A percentile compares a stretch with the other conserved stretches of the same genome.
Conservation (phyloP, 768 basidiomycete species). For the Boletus reticulatus region DNA sequence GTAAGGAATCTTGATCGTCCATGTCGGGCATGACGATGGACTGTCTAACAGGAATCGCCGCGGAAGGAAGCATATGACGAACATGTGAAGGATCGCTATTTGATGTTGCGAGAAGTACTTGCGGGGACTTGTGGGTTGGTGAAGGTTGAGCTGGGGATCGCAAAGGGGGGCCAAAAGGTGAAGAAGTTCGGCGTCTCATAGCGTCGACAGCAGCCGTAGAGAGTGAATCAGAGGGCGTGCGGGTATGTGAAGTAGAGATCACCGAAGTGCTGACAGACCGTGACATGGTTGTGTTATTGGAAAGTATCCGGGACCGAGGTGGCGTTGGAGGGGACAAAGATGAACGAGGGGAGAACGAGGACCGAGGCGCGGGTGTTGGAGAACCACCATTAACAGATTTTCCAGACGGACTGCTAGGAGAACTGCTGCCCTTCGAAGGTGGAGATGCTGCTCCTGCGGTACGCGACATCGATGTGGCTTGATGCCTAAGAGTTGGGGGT, state of each 20-base stretch:
- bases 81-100: slow-evolving; percentile 24
- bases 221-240: slow-evolving; percentile 43
- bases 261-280: slow-evolving; percentile 44
- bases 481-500: slow-evolving; percentile 77
- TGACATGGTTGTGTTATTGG: slow-evolving; percentile 34
- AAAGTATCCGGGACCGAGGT: slow-evolving; percentile 42
- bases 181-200: slow-evolving; percentile 46
- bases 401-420: slow-evolving; percentile 43
- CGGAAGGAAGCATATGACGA: slow-evolving; percentile 11
- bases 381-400: slow-evolving; percentile 41
- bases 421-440: slow-evolving; percentile 36
- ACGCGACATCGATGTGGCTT: slow-evolving; percentile 72
- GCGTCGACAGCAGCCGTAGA: slow-evolving; percentile 23
- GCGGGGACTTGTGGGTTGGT: slow-evolving; percentile 39
- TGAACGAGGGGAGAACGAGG: slow-evolving; percentile 47
- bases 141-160: slow-evolving; percentile 33
- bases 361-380: slow-evolving; percentile 38
- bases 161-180: slow-evolving; percentile 39
- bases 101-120: slow-evolving; percentile 38
- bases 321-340: slow-evolving; percentile 46
- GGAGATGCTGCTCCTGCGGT: slow-evolving; percentile 44
- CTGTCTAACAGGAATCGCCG: slow-evolving; percentile 39
- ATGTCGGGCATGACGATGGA: slow-evolving; percentile 44
- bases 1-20: slow-evolving; percentile 56
- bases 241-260: slow-evolving; percentile 36